These are phyloP conservation scores for Arachis monticola DNA, from an alignment of 331 rosid species.

Conservation along the genomic window DNA sequence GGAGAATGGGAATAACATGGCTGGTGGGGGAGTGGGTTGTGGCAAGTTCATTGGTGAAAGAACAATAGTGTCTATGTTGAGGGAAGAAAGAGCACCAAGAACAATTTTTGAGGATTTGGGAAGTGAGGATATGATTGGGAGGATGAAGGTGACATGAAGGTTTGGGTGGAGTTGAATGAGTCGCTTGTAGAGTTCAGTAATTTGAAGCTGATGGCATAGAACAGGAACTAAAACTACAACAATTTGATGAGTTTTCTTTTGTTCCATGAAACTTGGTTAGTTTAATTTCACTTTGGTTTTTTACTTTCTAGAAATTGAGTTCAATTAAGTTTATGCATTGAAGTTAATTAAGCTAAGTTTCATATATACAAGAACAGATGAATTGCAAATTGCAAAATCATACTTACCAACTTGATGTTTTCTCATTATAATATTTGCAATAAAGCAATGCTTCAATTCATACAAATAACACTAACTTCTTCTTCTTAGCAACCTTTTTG, in stretches of 20 bases:
- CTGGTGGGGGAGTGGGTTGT: not conserved
- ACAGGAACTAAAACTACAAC: conserved; percentile 28
- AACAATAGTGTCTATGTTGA: conserved; percentile 32
- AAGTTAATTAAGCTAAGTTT: no score
- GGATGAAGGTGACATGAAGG: conserved; percentile 37
- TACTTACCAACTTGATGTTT: no score
- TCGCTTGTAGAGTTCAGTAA: conserved; percentile 17
- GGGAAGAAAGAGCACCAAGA: conserved; percentile 31
- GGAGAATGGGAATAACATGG: conserved; percentile 26
- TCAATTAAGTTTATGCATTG: no score
- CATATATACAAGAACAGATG: no score
- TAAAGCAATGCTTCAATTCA: no score
- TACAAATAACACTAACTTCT: no score
- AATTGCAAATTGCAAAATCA: no score
- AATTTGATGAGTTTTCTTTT: conserved; percentile 12
- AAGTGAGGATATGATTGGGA: conserved; percentile 38
- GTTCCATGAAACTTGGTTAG: conserved; percentile 4
- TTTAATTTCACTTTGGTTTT: no score
- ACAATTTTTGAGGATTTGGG: conserved; percentile 16
- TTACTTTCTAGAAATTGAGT: no score
- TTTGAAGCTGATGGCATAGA: conserved; percentile 20
- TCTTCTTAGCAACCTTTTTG: no score
- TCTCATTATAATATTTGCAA: no score
- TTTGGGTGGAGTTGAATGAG: conserved; percentile 19
- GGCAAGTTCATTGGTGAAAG: conserved; percentile 48